A percentile compares a stretch with the other conserved stretches of the same genome.
Evolutionary conservation across 306 rosid genomes (phyloP).

Genomic region (Vigna unguiculata): DNA sequence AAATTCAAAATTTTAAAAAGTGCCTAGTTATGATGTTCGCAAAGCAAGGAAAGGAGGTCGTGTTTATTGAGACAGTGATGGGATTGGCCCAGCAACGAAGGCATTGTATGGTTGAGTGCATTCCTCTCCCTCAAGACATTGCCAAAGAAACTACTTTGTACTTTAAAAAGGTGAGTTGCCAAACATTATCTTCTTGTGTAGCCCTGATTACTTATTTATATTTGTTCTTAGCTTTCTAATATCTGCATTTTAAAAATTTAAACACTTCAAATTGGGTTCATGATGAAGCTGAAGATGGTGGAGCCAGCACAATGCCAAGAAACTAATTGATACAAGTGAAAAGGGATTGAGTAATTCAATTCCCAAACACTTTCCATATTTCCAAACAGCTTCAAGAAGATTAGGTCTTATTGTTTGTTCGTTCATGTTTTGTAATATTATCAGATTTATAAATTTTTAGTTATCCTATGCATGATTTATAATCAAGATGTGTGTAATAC

Average conservation of each 20-base stretch:
- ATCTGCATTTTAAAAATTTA: neutral
- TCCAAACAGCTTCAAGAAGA: too few species aligned
- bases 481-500: too few species aligned
- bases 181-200: neutral
- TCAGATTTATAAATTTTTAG: too few species aligned
- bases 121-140: conserved; percentile 77
- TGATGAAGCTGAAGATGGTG: conserved; percentile 89
- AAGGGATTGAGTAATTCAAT: conserved; percentile 85
- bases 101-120: conserved; percentile 85
- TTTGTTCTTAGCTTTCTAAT: neutral
- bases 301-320: conserved; percentile 95
- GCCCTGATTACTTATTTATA: conserved; percentile 13
- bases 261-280: conserved; percentile 30
- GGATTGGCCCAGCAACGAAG: conserved; percentile 81
- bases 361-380: conserved; percentile 80
- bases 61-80: conserved; percentile 92
- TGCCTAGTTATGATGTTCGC: conserved; percentile 95
- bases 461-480: too few species aligned
- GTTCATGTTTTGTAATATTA: too few species aligned
- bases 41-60: conserved; percentile 83
- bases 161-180: conserved; percentile 74
- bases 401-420: too few species aligned
- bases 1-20: conserved; percentile 92
- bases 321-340: conserved; percentile 77
- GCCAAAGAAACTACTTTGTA: conserved; percentile 90